Conservation (phyloP, 164 flowering plant genomes). For the Vitis labrusca region DNA sequence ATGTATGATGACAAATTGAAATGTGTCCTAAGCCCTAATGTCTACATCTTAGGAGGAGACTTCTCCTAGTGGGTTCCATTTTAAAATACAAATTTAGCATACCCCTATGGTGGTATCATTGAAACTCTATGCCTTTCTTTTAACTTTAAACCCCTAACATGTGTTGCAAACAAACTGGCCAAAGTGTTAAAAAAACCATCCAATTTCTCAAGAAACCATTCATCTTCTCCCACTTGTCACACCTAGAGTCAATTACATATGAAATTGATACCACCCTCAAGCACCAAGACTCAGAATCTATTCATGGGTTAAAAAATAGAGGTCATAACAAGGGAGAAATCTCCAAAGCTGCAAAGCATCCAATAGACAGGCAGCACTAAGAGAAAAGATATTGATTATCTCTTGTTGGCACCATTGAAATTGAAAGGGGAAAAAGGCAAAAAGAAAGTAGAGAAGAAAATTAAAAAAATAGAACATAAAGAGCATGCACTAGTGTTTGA, state of each 20-base stretch:
- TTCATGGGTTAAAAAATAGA: neutral
- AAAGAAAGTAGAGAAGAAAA: too few species aligned
- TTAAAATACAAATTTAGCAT: too few species aligned
- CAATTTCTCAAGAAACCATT: neutral
- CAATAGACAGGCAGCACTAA: slow-evolving; percentile 16
- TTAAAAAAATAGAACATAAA: too few species aligned
- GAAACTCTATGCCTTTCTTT: too few species aligned
- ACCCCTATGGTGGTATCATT: too few species aligned
- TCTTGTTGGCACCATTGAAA: slow-evolving; percentile 27
- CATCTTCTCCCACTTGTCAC: neutral
- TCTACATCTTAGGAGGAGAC: slow-evolving; percentile 4
- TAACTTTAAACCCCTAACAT: too few species aligned
- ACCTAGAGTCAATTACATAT: neutral
- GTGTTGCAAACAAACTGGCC: too few species aligned
- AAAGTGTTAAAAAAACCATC: too few species aligned
- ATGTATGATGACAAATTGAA: too few species aligned
- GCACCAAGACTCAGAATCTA: neutral
- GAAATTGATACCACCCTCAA: neutral
- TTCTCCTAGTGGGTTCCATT: too few species aligned
- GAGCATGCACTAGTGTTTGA: neutral
- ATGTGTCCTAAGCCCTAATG: slow-evolving; percentile 1
- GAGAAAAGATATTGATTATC: slow-evolving; percentile 15
- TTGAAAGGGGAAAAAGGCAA: neutral
- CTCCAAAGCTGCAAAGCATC: slow-evolving; percentile 12
- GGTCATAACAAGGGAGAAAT: slow-evolving; percentile 3